phyloP scores from a whole-genome alignment of 208 protist genomes.

The Cochliopodium minus region DNA sequence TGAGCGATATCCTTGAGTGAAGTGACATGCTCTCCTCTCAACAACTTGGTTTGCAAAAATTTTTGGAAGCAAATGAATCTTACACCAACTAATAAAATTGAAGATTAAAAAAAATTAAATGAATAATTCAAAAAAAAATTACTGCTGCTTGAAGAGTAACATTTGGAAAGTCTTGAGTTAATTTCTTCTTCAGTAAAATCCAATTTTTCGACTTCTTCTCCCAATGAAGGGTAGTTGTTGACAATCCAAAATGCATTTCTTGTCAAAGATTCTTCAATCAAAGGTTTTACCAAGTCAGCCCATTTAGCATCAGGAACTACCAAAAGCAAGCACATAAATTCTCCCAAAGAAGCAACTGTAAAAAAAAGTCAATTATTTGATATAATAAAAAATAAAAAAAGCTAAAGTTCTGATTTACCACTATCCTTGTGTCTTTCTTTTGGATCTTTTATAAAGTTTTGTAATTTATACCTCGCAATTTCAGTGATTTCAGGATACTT shows the following conservation, averaged over 20 bases:
- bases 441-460: constrained; percentile 15
- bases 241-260: constrained; percentile 5
- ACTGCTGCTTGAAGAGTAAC: too few relatives aligned
- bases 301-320: not conserved
- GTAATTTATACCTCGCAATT: constrained; percentile 11
- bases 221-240: not conserved
- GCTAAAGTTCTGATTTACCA: too few relatives aligned
- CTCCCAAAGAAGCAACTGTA: not conserved
- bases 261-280: not conserved
- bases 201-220: not conserved
- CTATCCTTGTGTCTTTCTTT: constrained; percentile 20
- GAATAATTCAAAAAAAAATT: constrained; percentile 4
- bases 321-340: not conserved
- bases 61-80: not conserved
- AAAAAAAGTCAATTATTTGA: too few relatives aligned
- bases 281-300: not conserved
- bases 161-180: too few relatives aligned
- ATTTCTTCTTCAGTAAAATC: constrained; percentile 3
- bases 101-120: not conserved
- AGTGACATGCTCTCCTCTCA: too few relatives aligned
- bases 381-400: too few relatives aligned
- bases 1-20: not conserved
- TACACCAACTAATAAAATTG: not conserved
- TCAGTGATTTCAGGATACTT: constrained; percentile 16
- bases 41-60: not conserved